phyloP scores from a whole-genome alignment of 768 basidiomycete species.

The Boletus reticulatus region DNA sequence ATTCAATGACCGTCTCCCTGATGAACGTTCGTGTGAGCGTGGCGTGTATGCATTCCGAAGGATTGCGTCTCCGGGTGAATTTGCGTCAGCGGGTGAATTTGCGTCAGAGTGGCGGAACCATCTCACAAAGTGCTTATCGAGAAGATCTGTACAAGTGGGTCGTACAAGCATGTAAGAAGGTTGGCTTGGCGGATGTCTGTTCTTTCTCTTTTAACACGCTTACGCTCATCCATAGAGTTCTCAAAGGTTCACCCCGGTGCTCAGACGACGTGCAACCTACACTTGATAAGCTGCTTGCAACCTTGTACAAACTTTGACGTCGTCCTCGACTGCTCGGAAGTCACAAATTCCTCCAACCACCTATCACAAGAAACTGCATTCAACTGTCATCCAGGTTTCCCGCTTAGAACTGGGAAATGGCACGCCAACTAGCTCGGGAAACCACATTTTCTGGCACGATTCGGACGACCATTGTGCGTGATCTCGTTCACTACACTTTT shows the following conservation, averaged over 20 bases:
- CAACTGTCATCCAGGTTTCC: not conserved
- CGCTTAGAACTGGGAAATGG: not conserved
- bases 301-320: not conserved
- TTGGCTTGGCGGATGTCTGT: not conserved
- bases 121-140: not conserved
- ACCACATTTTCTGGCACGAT: not conserved
- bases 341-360: not conserved
- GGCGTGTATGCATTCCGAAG: not conserved
- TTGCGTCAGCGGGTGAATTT: too few relatives aligned
- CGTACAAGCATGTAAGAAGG: not conserved
- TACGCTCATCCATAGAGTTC: not conserved
- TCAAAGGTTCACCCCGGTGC: not conserved
- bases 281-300: not conserved
- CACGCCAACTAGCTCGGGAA: not conserved
- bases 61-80: not conserved
- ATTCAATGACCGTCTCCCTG: too few relatives aligned
- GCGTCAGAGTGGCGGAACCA: not conserved
- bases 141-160: too few relatives aligned
- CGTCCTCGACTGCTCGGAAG: too few relatives aligned
- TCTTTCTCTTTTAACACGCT: not conserved
- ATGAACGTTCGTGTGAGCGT: not conserved
- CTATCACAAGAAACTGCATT: not conserved
- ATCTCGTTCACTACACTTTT: not conserved
- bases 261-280: not conserved
- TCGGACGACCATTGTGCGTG: not conserved